Base-by-base conservation (phyloP, 768 basidiomycete genomes). In the Kondoa malvinella region DNA sequence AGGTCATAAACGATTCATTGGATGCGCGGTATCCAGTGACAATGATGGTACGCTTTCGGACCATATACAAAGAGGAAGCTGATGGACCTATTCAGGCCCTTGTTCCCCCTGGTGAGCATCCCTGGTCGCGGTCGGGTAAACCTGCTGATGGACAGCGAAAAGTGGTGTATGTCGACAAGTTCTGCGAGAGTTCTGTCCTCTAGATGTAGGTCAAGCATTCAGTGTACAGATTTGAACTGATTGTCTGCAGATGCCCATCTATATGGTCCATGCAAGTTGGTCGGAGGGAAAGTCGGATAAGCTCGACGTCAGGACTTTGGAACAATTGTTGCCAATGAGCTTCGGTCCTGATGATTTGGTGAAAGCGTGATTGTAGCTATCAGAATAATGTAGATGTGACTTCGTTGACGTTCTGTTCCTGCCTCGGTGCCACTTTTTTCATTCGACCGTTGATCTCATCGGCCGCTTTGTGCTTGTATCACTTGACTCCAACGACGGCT, bases 71-170 rank as follows among this genome's bases (percentile, higher is more conserved):
- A 50, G 8, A 21, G 12, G 12, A 50, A 8, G 40, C 58, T 59
- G 58, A 59, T 59, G 4, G 58, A 25, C 30, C 25, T 25, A 25
- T 59, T 14, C 58, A 27, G 30, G 61, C 16, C 61, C 61, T 30
- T 85, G 29, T 32, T 63, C 61, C 8, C 61, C 61, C n/a, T 63
- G 61, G 27, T 27, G 32, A 3, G 33, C 33, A 8, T 63, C 17
- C n/a, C 61, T 17, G 32, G 32, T 32, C 61, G 8, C 27, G 4
- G 61, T 21, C 3, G 16, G 3, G 15, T n/a, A 16, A 29, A 15
- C 3, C 32, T 27, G 3, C 26, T 32, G 61, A 27, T 63, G 2
- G 27, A 32, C n/a, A 27, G 8, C 61, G 29, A 63, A 32, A 31
- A 63, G 61, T 50, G 40, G 40, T 50, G 40, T 50, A 8, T 50